Evolutionary conservation across 176 grass and related monocot species (phyloP).

Genomic region (Oryza punctata): DNA sequence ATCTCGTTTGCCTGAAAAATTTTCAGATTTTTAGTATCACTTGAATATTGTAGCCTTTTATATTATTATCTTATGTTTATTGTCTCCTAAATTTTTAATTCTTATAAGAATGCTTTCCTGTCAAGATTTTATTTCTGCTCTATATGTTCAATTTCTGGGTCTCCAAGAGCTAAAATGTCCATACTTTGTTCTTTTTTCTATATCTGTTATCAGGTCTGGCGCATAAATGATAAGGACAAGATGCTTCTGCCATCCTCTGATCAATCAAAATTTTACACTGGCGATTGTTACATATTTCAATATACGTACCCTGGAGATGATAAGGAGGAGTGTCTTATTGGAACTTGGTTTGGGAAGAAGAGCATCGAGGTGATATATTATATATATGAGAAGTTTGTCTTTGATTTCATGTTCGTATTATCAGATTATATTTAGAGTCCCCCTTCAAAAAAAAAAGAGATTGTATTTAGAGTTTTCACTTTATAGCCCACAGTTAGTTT

Average conservation of each 20-base stretch:
- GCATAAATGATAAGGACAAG: conserved; percentile 77
- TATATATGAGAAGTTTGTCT: neutral
- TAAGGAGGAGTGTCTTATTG: conserved; percentile 88
- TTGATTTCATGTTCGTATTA: conserved; percentile 5
- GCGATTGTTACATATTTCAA: conserved; percentile 95
- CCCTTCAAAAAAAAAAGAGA: too few species aligned
- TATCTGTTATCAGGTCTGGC: conserved; percentile 77
- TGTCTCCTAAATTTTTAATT: neutral
- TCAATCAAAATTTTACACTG: conserved; percentile 83
- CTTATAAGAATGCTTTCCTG: conserved; percentile 2
- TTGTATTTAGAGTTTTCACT: neutral
- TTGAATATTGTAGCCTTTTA: neutral
- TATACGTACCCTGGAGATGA: conserved; percentile 84
- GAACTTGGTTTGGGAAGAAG: conserved; percentile 90
- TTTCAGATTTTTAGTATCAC: neutral
- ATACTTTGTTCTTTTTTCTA: conserved; percentile 5
- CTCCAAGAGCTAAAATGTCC: neutral
- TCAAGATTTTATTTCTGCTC: neutral
- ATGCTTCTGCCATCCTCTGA: conserved; percentile 55
- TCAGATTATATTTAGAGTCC: neutral
- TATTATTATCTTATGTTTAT: neutral
- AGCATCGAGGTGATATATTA: conserved; percentile 73
- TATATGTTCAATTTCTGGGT: neutral
- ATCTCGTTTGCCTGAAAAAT: neutral
- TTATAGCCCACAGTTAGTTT: neutral